These are phyloP conservation scores for Pachysandra terminalis DNA, from an alignment of 164 flowering plant species.

Conservation along the genomic window DNA sequence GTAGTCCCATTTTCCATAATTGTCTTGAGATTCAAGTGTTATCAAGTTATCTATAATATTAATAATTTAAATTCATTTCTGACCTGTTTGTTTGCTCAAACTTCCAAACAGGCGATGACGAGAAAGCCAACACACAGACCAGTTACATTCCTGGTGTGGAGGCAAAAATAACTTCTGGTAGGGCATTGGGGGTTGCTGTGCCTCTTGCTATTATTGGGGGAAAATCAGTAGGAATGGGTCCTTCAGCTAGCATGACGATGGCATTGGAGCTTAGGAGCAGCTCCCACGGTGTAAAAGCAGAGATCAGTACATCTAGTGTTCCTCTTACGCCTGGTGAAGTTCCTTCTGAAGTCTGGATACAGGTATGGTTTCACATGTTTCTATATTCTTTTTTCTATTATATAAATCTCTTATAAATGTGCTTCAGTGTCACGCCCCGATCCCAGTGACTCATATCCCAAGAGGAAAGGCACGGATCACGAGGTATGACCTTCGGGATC, in stretches of 20 bases:
- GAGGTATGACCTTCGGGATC: too few relatives aligned
- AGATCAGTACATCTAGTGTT: slow-evolving; percentile 24
- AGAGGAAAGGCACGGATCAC: too few relatives aligned
- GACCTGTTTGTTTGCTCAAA: not conserved
- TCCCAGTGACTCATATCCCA: too few relatives aligned
- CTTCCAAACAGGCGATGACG: slow-evolving; percentile 34
- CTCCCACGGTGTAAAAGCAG: slow-evolving; percentile 29
- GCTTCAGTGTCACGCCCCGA: too few relatives aligned
- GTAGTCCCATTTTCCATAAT: too few relatives aligned
- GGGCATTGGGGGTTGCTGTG: slow-evolving; percentile 23
- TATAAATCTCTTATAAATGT: not conserved
- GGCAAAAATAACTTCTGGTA: slow-evolving; percentile 27
- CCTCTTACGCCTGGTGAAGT: slow-evolving; percentile 33
- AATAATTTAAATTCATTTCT: not conserved
- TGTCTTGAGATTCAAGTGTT: not conserved
- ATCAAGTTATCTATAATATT: not conserved
- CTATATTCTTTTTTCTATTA: not conserved
- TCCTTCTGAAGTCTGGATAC: slow-evolving; percentile 65
- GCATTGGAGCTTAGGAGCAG: slow-evolving; percentile 46
- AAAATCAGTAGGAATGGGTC: slow-evolving; percentile 25
- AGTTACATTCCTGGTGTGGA: slow-evolving; percentile 17
- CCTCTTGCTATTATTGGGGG: slow-evolving; percentile 23
- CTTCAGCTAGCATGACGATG: slow-evolving; percentile 36
- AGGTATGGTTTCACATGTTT: slow-evolving; percentile 36
- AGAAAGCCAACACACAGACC: slow-evolving; percentile 28